Base-by-base conservation (phyloP, 352 stramenopile genomes). In the Phytopythium montanum region DNA sequence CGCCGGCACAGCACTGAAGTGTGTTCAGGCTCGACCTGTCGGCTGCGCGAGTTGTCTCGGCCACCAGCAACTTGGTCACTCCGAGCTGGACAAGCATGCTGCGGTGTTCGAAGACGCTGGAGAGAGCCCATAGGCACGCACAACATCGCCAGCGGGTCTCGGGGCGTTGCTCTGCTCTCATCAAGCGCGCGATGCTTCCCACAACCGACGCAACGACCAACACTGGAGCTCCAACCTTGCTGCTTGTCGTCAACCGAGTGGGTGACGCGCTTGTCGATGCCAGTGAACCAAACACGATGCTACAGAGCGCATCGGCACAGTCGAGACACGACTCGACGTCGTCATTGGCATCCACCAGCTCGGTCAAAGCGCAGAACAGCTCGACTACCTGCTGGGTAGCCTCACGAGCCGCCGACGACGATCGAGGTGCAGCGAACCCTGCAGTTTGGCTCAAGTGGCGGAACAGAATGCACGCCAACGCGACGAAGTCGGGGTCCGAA, bases 91-190 rank as follows among this genome's bases (percentile, higher is more conserved):
- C 81, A 13, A 94, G 64, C 9, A 66, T 48, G 10, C 61, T 45
- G 18, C 81, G 78, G 54, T 79, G 71, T 16, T 78, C 70, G 2
- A 61, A 46, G 1, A 86, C 66, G 13, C 62, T 73, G 0, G 81
- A 85, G 0, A 93, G 48, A 5, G 79, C 75, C 63, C 70, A 88
- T 0, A 93, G 50, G 50, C 78, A 85, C 0, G 84, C 75, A 44
- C 66, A 60, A 59, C 81, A 88, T 3, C 80, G 68, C 81, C 78
- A 90, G 14, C 78, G 67, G 0, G 81, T 92, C 33, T 89, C 84
- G 8, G 65, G 61, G 1, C 77, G 45, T 33, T 81, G 70, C 0
- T 66, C 50, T 1, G 69, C 61, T 4, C 45, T 60, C 42, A 89
- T 33, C 1, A 93, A 69, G 2, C 50, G 42, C 14, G 62, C 58